Percentiles rank a stretch among this genome's conserved stretches.
Conservation (phyloP, 2,329 filamentous ascomycete species). For the Calonectria leucothoes region DNA sequence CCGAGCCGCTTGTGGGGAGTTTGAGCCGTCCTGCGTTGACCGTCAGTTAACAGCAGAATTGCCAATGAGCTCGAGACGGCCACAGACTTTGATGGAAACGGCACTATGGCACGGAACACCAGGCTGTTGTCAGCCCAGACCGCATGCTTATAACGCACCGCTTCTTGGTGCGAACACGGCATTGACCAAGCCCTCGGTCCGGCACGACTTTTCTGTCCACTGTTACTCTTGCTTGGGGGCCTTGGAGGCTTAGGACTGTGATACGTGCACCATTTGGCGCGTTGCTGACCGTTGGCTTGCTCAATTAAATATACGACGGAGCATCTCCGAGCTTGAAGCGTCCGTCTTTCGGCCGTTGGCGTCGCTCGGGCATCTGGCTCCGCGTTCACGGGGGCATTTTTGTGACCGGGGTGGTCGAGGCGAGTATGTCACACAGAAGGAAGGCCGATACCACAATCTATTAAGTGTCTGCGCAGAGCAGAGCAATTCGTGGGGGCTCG, state of each 20-base stretch:
- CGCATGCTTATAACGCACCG: not conserved
- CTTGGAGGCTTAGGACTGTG: not conserved
- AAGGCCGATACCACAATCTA: not conserved
- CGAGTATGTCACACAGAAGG: slow-evolving; percentile 3
- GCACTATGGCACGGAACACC: not conserved
- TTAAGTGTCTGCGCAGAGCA: not conserved
- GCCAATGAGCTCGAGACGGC: not conserved
- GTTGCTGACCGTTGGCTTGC: not conserved
- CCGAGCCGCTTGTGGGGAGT: slow-evolving; percentile 4
- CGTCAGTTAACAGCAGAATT: not conserved
- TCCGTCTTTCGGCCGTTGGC: not conserved
- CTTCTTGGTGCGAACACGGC: not conserved
- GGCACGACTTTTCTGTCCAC: not conserved
- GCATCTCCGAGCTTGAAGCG: not conserved
- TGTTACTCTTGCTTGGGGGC: not conserved
- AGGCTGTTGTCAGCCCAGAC: not conserved
- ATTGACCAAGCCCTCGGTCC: not conserved
- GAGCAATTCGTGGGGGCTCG: slow-evolving; percentile 4
- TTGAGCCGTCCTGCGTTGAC: not conserved
- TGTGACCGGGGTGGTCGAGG: not conserved
- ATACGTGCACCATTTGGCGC: not conserved
- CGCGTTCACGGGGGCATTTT: slow-evolving; percentile 1
- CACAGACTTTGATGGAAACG: not conserved
- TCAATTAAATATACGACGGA: not conserved
- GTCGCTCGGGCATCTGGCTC: slow-evolving; percentile 1